Evolutionary conservation across 371 early-diverging fungal genomes (phyloP), one percentile per base, ranked within the genome.

Genomic region (Dipsacomyces acuminosporus): DNA sequence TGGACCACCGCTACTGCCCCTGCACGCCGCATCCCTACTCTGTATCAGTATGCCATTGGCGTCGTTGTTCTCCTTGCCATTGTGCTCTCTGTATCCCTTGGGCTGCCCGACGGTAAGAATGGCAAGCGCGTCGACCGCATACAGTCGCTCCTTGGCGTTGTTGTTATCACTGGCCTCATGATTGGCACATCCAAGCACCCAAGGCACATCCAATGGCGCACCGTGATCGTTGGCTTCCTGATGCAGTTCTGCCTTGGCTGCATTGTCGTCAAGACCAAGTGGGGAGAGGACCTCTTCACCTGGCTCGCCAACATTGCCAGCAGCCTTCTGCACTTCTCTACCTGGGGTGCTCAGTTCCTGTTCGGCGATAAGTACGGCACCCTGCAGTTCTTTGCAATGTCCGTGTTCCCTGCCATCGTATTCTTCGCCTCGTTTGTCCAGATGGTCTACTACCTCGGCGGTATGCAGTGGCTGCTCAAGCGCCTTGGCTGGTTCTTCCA

Each of bases 341-440:
- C 54, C n/a, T 56, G 64, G 42, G 93, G 91, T 55, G 73, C 84
- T 11, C 59, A 60, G 21, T 89, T 90, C 64, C 57, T 94, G 35
- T 79, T 90, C 59, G 86, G 88, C 30, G 67, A 71, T 11, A 63
- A 51, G 18, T 50, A 75, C 15, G 76, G 61, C 17, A 26, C 38
- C 13, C 60, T 74, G 7, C 46, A 59, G 14, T 56, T 78, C 22
- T 90, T 94, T 63, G 88, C 83, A 26, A 60, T 84, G 50, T 59
- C 75, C 17, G 89, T 91, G 18, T 78, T 92, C 40, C 93, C 94
- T 15, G 87, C 90, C 42, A 77, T 92, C 46, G 80, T 94, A 48
- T 88, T 91, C 81, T 93, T 94, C 74, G 86, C 88, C 43, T 76
- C 93, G 34, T 82, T 91, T 48, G 87, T 93, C 42, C 87, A 90